Evolutionary conservation across 2,329 filamentous ascomycete genomes (phyloP).

Genomic region (Aspergillus sp.): DNA sequence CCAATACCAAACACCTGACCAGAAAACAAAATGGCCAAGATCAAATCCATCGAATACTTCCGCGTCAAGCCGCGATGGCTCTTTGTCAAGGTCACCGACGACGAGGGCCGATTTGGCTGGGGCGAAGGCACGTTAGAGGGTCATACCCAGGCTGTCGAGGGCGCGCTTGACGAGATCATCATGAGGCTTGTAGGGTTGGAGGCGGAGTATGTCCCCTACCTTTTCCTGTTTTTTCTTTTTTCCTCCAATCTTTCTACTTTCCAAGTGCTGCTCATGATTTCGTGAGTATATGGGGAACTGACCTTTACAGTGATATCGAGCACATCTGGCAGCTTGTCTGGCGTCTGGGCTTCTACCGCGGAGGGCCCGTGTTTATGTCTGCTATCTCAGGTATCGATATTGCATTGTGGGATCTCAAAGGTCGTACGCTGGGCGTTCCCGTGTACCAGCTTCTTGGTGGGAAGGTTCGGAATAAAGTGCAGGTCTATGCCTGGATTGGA

Average conservation of each 20-base stretch:
- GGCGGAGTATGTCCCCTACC: constrained; percentile 58
- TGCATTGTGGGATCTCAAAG: constrained; percentile 78
- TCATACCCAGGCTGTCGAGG: constrained; percentile 72
- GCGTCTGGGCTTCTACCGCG: constrained; percentile 72
- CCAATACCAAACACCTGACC: too few species aligned
- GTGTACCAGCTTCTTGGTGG: constrained; percentile 74
- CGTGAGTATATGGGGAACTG: background rate
- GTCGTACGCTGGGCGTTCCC: constrained; percentile 62
- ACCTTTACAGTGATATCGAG: constrained; percentile 65
- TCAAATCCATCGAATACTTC: constrained; percentile 69
- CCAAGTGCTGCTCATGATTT: background rate
- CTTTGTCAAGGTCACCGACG: constrained; percentile 74
- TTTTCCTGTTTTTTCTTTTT: background rate
- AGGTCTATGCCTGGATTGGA: constrained; percentile 78
- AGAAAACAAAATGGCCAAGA: constrained; percentile 57
- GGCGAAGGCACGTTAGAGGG: constrained; percentile 75
- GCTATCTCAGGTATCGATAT: constrained; percentile 76
- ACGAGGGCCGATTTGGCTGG: constrained; percentile 67
- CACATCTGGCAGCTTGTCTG: constrained; percentile 76
- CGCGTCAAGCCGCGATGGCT: constrained; percentile 74
- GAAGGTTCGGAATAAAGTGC: constrained; percentile 66
- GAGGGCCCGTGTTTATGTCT: constrained; percentile 78
- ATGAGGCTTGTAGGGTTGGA: constrained; percentile 64
- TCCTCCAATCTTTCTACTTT: too few species aligned
- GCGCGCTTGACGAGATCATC: constrained; percentile 67